These are phyloP conservation scores for Pisolithus sp. DNA, from an alignment of 768 basidiomycete genomes.

Conservation along the genomic window DNA sequence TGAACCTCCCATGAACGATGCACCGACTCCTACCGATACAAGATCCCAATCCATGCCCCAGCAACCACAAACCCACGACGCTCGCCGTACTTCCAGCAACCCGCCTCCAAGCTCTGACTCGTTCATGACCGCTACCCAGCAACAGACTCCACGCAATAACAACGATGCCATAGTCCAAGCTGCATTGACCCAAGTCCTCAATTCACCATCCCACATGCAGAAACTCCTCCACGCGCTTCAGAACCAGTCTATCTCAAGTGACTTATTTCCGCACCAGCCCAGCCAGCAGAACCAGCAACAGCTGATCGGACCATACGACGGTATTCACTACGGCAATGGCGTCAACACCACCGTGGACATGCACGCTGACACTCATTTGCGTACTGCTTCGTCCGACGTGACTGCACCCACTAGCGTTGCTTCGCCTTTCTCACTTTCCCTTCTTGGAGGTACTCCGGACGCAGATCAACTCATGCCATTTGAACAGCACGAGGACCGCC, in stretches of 20 bases:
- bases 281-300: slow-evolving; percentile 16
- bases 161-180: slow-evolving; percentile 44
- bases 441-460: slow-evolving; percentile 21
- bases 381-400: slow-evolving; percentile 12
- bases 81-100: slow-evolving; percentile 6
- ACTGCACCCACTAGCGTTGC: slow-evolving; percentile 15
- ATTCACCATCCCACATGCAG: slow-evolving; percentile 50
- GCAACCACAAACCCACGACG: slow-evolving; percentile 9
- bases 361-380: slow-evolving; percentile 5
- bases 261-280: slow-evolving; percentile 14
- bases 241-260: slow-evolving; percentile 18
- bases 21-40: slow-evolving; percentile 8
- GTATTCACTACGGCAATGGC: slow-evolving; percentile 6
- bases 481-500: slow-evolving; percentile 34
- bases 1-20: slow-evolving; percentile 16
- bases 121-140: background rate
- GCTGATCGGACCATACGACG: slow-evolving; percentile 24
- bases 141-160: slow-evolving; percentile 17
- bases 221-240: slow-evolving; percentile 44
- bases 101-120: slow-evolving; percentile 6
- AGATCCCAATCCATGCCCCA: slow-evolving; percentile 3
- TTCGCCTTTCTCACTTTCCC: slow-evolving; percentile 20
- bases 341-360: background rate
- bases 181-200: slow-evolving; percentile 45
- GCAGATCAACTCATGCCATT: slow-evolving; percentile 25